Conservation (phyloP, 257 asterid species). For the Perilla frutescens region DNA sequence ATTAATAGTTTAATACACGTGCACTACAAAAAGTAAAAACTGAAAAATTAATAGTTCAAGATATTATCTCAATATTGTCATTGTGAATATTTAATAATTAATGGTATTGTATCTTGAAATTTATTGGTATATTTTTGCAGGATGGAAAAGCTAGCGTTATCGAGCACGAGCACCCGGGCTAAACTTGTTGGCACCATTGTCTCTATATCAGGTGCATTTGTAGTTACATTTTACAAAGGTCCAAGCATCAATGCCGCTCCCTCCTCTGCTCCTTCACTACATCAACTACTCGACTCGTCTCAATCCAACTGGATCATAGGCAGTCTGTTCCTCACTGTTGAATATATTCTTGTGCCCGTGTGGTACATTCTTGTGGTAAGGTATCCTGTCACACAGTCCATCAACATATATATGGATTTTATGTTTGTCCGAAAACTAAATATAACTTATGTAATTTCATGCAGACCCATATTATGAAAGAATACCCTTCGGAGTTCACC, state of each 20-base stretch:
- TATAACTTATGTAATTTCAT: not conserved
- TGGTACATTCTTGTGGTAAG: slow-evolving; percentile 92
- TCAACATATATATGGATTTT: not conserved
- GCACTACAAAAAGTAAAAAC: too few relatives aligned
- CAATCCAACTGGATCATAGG: slow-evolving; percentile 78
- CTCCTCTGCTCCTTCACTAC: slow-evolving; percentile 23
- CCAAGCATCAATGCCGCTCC: slow-evolving; percentile 53
- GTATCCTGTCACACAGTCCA: not conserved
- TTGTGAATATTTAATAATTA: too few relatives aligned
- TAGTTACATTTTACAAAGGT: slow-evolving; percentile 83
- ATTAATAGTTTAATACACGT: too few relatives aligned
- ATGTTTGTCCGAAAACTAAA: not conserved
- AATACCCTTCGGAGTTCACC: slow-evolving; percentile 67
- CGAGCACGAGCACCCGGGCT: slow-evolving; percentile 66
- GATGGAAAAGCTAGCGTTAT: slow-evolving; percentile 74
- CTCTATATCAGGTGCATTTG: slow-evolving; percentile 80
- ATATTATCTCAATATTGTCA: too few relatives aligned
- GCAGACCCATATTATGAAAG: slow-evolving; percentile 86
- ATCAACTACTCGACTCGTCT: slow-evolving; percentile 43
- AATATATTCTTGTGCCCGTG: slow-evolving; percentile 77
- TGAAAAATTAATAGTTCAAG: too few relatives aligned
- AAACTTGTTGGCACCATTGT: slow-evolving; percentile 75
- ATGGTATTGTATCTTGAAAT: not conserved
- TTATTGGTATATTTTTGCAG: slow-evolving; percentile 44
- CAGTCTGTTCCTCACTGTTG: slow-evolving; percentile 69